Percentiles rank a stretch among this genome's conserved stretches.
These are phyloP conservation scores for Argentina anserina DNA, from an alignment of 306 rosid species.

Conservation along the genomic window DNA sequence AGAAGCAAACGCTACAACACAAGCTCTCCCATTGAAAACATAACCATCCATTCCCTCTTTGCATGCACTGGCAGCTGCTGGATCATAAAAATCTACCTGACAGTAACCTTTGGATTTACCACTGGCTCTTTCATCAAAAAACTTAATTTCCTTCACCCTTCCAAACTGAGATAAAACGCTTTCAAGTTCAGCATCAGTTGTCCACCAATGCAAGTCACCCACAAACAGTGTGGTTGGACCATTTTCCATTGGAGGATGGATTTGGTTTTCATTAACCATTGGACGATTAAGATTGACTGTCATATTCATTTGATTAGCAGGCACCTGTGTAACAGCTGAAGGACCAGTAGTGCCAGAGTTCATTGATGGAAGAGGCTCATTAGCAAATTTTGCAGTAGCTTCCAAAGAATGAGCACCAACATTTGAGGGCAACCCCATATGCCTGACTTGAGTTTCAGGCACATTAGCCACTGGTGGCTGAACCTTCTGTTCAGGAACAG, in stretches of 20 bases:
- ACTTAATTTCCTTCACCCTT: constrained; percentile 46
- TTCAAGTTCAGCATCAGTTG: constrained; percentile 52
- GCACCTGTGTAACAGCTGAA: constrained; percentile 24
- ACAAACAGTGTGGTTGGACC: constrained; percentile 40
- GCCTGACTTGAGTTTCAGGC: constrained; percentile 27
- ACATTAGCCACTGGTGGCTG: constrained; percentile 19
- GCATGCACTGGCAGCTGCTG: constrained; percentile 41
- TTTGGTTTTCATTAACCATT: constrained; percentile 32
- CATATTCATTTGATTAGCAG: constrained; percentile 25
- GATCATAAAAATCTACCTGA: constrained; percentile 45
- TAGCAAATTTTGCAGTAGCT: constrained; percentile 20
- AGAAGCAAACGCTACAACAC: constrained; percentile 51
- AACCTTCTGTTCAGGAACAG: constrained; percentile 31
- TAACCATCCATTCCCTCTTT: constrained; percentile 52
- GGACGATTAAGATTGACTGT: constrained; percentile 25
- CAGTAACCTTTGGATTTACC: constrained; percentile 60
- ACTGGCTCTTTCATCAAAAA: constrained; percentile 51
- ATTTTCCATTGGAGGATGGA: constrained; percentile 31
- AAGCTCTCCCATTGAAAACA: constrained; percentile 45
- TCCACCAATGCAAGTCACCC: constrained; percentile 59
- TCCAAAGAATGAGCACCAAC: constrained; percentile 19
- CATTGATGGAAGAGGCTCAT: constrained; percentile 17
- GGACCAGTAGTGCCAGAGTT: constrained; percentile 25
- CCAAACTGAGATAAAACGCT: constrained; percentile 36
- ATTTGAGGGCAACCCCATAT: constrained; percentile 23